A percentile compares a stretch with the other conserved stretches of the same genome.
Conservation (phyloP, 192 early-diverging fungal species). For the Entomortierella chlamydospora region DNA sequence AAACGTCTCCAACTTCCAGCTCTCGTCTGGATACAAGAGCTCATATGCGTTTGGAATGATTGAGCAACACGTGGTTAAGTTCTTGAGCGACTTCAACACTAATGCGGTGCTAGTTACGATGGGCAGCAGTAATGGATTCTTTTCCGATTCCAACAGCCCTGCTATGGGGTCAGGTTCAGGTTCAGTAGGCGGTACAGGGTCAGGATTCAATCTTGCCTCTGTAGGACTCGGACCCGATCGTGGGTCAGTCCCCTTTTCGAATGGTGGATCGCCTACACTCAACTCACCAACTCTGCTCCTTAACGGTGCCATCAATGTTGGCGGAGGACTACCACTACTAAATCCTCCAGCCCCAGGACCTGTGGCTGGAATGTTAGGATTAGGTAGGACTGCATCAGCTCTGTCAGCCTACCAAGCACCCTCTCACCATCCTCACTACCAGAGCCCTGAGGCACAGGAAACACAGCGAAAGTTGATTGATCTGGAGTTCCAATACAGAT, state of each 20-base stretch:
- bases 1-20: conserved; percentile 73
- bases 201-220: conserved; percentile 5
- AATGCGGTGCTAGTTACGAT: conserved; percentile 46
- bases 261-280: neutral
- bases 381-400: conserved; percentile 18
- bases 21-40: conserved; percentile 72
- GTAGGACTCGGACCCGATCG: conserved; percentile 34
- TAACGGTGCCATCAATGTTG: conserved; percentile 7
- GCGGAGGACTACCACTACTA: conserved; percentile 14
- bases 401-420: conserved; percentile 16
- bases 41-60: conserved; percentile 70
- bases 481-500: conserved; percentile 73
- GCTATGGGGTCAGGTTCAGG: neutral
- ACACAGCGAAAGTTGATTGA: conserved; percentile 62
- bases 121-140: conserved; percentile 39
- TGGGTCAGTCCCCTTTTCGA: neutral
- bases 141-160: neutral
- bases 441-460: conserved; percentile 35
- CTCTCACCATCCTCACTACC: conserved; percentile 49
- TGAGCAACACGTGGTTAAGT: conserved; percentile 71
- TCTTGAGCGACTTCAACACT: conserved; percentile 71
- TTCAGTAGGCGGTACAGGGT: neutral
- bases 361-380: conserved; percentile 47
- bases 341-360: conserved; percentile 8
- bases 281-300: conserved; percentile 8